These are phyloP conservation scores for Chlorella sp. DNA, from an alignment of 139 green algal species.

Conservation along the genomic window DNA sequence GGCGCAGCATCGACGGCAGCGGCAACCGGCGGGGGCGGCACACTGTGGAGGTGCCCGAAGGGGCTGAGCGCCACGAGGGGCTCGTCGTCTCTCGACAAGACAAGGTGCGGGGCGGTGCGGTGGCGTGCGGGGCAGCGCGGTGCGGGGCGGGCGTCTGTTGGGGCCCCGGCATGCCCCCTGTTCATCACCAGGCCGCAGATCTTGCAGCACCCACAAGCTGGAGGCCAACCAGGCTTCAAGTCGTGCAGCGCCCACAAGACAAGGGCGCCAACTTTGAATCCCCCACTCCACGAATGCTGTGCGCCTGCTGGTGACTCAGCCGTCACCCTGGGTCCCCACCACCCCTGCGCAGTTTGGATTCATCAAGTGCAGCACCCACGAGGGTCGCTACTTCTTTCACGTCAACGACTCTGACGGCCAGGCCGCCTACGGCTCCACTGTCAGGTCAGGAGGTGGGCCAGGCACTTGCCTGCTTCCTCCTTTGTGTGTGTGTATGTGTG, in stretches of 20 bases:
- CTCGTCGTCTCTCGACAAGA: constrained; percentile 42
- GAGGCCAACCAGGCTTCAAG: too few relatives aligned
- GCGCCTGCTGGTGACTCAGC: too few relatives aligned
- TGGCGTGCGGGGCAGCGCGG: not conserved
- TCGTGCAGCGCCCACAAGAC: too few relatives aligned
- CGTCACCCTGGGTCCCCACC: too few relatives aligned
- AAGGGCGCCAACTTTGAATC: too few relatives aligned
- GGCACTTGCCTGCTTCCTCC: too few relatives aligned
- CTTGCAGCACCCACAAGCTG: too few relatives aligned
- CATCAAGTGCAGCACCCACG: constrained; percentile 44
- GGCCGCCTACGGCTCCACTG: not conserved
- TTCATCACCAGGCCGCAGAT: not conserved
- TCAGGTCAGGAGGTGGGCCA: too few relatives aligned
- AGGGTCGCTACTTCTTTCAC: constrained; percentile 51
- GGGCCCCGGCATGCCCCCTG: not conserved
- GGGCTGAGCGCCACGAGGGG: constrained; percentile 14
- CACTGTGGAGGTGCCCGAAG: constrained; percentile 35
- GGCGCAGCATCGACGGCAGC: not conserved
- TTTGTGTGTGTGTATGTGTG: too few relatives aligned
- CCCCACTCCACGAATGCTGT: too few relatives aligned
- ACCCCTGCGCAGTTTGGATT: constrained; percentile 42
- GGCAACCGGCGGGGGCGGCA: constrained; percentile 9
- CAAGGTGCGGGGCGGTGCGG: constrained; percentile 11
- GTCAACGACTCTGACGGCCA: constrained; percentile 41
- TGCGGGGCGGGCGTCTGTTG: not conserved